These are phyloP conservation scores for Periglandula ipomoeae DNA, from an alignment of 2,329 filamentous ascomycete genomes.

Conservation along the genomic window DNA sequence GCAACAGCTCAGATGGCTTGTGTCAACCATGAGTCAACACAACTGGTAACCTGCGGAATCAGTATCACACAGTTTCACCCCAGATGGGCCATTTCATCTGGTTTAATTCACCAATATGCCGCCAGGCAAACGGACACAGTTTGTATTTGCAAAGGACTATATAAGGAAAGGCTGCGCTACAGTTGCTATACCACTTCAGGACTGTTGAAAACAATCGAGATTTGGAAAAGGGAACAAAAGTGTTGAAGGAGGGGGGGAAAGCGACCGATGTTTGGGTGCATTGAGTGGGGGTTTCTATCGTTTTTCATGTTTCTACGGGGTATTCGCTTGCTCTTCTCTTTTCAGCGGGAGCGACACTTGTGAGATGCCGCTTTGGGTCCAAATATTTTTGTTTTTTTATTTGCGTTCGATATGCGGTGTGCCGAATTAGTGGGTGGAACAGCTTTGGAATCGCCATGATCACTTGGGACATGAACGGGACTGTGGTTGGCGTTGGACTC, in stretches of 20 bases:
- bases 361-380: not conserved
- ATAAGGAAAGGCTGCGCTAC: not conserved
- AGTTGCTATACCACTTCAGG: not conserved
- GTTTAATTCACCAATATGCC: not conserved
- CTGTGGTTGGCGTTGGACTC: not conserved
- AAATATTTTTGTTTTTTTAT: slow-evolving; percentile 8
- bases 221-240: not conserved
- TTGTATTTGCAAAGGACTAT: not conserved
- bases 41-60: not conserved
- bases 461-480: not conserved
- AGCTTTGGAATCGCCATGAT: not conserved
- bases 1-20: not conserved
- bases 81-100: not conserved
- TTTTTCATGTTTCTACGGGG: slow-evolving; percentile 1
- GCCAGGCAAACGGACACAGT: not conserved
- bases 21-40: not conserved
- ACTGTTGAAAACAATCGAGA: not conserved
- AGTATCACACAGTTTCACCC: not conserved
- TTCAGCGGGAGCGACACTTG: not conserved
- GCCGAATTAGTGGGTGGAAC: not conserved
- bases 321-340: slow-evolving; percentile 1
- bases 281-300: not conserved
- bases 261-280: not conserved
- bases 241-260: not conserved
- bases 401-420: not conserved